Evolutionary conservation across 2,329 filamentous ascomycete genomes (phyloP).

Genomic region (Calycina herbarum): DNA sequence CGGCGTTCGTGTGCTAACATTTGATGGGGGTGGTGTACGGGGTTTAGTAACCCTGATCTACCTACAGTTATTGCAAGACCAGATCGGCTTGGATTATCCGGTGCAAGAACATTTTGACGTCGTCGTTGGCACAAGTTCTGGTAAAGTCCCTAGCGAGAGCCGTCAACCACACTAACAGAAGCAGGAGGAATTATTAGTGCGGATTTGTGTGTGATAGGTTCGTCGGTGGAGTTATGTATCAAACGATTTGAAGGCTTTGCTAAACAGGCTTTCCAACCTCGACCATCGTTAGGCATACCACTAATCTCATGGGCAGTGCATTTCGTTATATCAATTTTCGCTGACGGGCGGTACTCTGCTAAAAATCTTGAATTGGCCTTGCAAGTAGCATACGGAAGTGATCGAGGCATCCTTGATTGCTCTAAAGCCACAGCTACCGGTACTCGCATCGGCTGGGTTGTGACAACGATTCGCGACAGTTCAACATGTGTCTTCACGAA

Average conservation of each 20-base stretch:
- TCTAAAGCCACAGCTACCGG: slow-evolving; percentile 14
- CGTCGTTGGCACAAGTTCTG: slow-evolving; percentile 13
- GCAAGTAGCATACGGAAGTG: slow-evolving; percentile 2
- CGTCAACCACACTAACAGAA: slow-evolving; percentile 1
- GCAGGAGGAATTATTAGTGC: slow-evolving; percentile 13
- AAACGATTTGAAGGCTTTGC: slow-evolving; percentile 10
- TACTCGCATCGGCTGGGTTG: slow-evolving; percentile 5
- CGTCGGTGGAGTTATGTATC: slow-evolving; percentile 2
- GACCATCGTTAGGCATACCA: slow-evolving; percentile 2
- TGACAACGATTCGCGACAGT: slow-evolving; percentile 10
- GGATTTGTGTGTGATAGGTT: slow-evolving; percentile 8
- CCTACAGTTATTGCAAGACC: slow-evolving; percentile 10
- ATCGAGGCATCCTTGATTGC: slow-evolving; percentile 8
- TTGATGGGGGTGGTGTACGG: slow-evolving; percentile 16
- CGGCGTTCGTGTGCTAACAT: slow-evolving; percentile 9
- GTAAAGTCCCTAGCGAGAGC: background rate
- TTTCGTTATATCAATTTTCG: slow-evolving; percentile 11
- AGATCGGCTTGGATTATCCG: slow-evolving; percentile 8
- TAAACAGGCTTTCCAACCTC: slow-evolving; percentile 5
- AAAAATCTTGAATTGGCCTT: slow-evolving; percentile 13
- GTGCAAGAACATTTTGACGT: slow-evolving; percentile 16
- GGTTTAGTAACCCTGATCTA: slow-evolving; percentile 8
- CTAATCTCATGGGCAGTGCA: slow-evolving; percentile 9
- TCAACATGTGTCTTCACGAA: slow-evolving; percentile 16
- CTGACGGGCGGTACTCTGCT: slow-evolving; percentile 8